Base-by-base conservation (phyloP, 805 yeast species). In the Metschnikowia continentalis region DNA sequence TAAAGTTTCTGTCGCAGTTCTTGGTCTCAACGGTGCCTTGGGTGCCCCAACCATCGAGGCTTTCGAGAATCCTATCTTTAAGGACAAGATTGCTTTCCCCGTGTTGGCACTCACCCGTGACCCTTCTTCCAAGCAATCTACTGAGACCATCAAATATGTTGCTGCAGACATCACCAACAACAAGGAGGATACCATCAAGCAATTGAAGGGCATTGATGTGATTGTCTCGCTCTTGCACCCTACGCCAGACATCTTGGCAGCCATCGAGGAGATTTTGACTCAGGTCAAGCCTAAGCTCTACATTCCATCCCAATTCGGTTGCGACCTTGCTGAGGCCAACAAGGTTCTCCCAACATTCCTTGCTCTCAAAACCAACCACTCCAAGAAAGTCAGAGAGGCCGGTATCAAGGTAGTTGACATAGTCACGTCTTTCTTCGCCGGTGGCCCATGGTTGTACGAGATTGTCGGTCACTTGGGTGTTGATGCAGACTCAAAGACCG, bases 261-360 rank as follows among this genome's bases (percentile, higher is more conserved):
- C 67, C 14, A 51, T 75, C 32, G 79, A 76, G 44, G 73, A 58
- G 22, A 47, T 77, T 6, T 75, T 75, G 2, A 61, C 62, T 8
- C 64, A 60, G 32, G 71, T 69, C 46, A 75, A 76, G 54, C 80
- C 81, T 46, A 76, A 77, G 60, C 60, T 80, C 32, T 82, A 73
- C 66, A 75, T 82, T 55, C 85, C 86, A 32, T 77, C 84, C 2
- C 86, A 82, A 58, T 83, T 78, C 57, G 90, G 88, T 38, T 58
- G 70, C 19, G 81, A 80, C 48, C 45, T 74, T 15, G 61, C 55
- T 2, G 66, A 60, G 6, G 62, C 62, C 19, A 57, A 57, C 3
- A 51, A 55, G 19, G 37, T 48, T 20, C 61, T 71, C 20, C 76
- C 80, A 6, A 70, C 68, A 0, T 66, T 77, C 49, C 58, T 66